These are phyloP conservation scores for Mitragyna speciosa DNA, from an alignment of 257 asterid genomes.

Conservation along the genomic window DNA sequence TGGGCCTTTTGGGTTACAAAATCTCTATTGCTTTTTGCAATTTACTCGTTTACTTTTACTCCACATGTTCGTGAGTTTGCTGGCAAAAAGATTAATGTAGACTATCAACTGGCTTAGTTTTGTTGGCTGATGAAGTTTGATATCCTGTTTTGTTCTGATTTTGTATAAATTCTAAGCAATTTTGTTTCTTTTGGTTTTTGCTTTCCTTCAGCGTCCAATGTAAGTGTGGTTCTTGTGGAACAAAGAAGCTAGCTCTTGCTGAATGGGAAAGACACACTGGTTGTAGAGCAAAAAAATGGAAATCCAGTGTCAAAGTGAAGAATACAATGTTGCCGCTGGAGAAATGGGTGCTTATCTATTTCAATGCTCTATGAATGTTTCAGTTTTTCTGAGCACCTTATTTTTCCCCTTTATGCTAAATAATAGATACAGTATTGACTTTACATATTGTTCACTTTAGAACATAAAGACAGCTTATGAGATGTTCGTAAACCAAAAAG, in stretches of 20 bases:
- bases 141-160: neutral
- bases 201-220: conserved; percentile 78
- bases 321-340: conserved; percentile 59
- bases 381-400: neutral
- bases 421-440: too few relatives aligned
- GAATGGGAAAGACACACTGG: conserved; percentile 99
- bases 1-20: neutral
- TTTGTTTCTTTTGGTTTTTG: neutral
- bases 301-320: conserved; percentile 87
- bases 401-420: conserved; percentile 5
- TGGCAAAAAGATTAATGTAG: neutral
- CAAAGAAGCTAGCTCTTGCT: conserved; percentile 61
- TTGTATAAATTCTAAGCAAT: neutral
- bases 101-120: neutral
- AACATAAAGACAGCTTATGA: neutral
- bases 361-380: conserved; percentile 5
- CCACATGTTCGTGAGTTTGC: neutral
- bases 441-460: neutral
- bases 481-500: neutral
- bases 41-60: neutral
- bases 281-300: conserved; percentile 97
- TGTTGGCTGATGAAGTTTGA: neutral
- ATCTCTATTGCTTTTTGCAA: neutral
- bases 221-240: conserved; percentile 79
- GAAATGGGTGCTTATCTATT: conserved; percentile 72